Base-by-base conservation (phyloP, 345 rosid genomes). In the Murraya paniculata region DNA sequence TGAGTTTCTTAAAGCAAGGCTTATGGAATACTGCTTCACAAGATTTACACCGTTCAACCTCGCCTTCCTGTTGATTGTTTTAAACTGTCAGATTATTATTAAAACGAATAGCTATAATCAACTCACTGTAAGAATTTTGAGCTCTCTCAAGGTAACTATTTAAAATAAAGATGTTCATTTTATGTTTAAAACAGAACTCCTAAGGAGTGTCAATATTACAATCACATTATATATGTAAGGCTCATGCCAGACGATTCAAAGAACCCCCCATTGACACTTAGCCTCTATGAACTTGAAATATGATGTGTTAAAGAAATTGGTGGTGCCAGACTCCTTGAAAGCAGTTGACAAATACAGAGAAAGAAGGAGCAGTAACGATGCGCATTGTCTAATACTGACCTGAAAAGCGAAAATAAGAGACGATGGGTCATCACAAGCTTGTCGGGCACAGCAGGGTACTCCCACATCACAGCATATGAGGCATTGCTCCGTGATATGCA, bases 401-500 rank as follows among this genome's bases (percentile, higher is more conserved):
- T 94, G 98, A 87, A 97, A 97, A 79, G 94, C 90, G 77, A 94
- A 97, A 78, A 94, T 97, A 81, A 97, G 92, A 74, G 95, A 90
- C 39, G 99, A 90, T 72, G 97, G 97, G 78, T 97, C 96, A 36
- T 83, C 78, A 81, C 99, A 97, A 84, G 95, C 92, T 83, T 89
- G 99, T 71, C 92, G 90, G 45, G 94, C 97, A 66, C 85, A 77
- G 85, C 99, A 97, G 19, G 98, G 94, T 65, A 89, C 77, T 83
- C 99, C 98, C 18, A 91, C 94, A 70, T 97, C 99, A 81, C 98
- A 97, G 84, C 99, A 97, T 66, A 94, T 68, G 55, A 94, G 95
- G 82, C 97, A 97, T 75, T 86, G 95, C 60, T 91, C 98, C 64
- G 91, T 85, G 73, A 97, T 91, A 86, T 97, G 99, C 87, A 93